These are phyloP conservation scores for Aspergillus sojae DNA, from an alignment of 2,329 filamentous ascomycete species.

Conservation along the genomic window DNA sequence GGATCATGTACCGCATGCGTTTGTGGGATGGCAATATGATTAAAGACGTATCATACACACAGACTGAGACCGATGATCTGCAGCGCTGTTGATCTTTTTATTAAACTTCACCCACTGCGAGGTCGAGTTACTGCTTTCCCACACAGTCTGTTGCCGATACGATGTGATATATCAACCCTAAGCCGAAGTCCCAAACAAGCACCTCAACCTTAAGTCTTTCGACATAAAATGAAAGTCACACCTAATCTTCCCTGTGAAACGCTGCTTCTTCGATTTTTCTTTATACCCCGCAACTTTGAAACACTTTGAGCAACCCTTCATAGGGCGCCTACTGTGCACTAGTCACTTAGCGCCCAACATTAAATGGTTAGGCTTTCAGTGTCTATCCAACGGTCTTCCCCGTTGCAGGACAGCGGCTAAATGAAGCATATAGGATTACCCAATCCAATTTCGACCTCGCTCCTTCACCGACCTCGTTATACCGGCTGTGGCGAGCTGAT, in stretches of 20 bases:
- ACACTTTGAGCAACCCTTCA: neutral
- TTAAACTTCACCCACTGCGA: neutral
- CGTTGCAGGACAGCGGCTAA: neutral
- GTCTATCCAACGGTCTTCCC: neutral
- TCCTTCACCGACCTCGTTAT: neutral
- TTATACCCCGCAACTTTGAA: conserved; percentile 2
- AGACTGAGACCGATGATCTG: neutral
- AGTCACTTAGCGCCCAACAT: neutral
- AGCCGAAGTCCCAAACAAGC: neutral
- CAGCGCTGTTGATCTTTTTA: neutral
- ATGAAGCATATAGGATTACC: neutral
- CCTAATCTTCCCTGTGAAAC: neutral
- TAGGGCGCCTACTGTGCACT: neutral
- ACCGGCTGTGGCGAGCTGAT: neutral
- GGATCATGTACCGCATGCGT: neutral
- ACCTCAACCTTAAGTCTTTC: neutral
- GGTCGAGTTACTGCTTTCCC: neutral
- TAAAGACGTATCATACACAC: neutral
- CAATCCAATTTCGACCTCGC: neutral
- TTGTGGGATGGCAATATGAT: neutral
- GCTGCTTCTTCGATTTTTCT: neutral
- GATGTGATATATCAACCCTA: conserved; percentile 1
- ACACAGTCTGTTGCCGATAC: neutral
- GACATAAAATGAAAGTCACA: neutral
- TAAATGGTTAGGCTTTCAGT: neutral